Evolutionary conservation across 2,329 filamentous ascomycete species (phyloP), one percentile per base, ranked within the genome.

Genomic region (Fusarium sacchari): DNA sequence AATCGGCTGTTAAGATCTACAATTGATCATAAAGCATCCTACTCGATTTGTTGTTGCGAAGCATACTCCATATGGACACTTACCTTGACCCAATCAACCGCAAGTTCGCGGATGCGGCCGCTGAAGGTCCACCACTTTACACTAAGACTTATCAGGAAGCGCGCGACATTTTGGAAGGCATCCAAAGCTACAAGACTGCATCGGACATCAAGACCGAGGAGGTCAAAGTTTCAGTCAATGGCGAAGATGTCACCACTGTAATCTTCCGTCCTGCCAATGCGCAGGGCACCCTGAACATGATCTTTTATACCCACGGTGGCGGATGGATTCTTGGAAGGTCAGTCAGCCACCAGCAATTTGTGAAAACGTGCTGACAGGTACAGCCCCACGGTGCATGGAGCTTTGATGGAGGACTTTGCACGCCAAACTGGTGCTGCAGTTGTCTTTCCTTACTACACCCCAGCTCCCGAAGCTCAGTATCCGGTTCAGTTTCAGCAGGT

Each of bases 241-340:
- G 52, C 3, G 53, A 61, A 3, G 32, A 69, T 42, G 44, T 72
- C 6, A 49, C 59, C 0, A 32, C 59, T 0, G 59, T 72, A 5
- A 60, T 72, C 4, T 72, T 72, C 5, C 69, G 69, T 0, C 69
- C 69, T 2, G 60, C 40, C 1, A 9, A n/a, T 4, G 59, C 69
- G 0, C n/a, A 65, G 17, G 69, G 69, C 2, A 53, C 46, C 2
- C 15, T 72, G 9, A 71, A 64, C 20, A 49, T 72, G 69, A 72
- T 72, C n/a, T 72, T 72, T 12, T 72, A 72, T 3, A 72, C 69
- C 0, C 69, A 72, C 3, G 69, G 69, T 6, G 69, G 69, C 2
- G 69, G 69, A 39, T 72, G 69, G 69, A 72, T 72, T 28, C 50
- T 72, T 0, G 69, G 69, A 59, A 72, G 69, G 69, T 68, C 2